These are phyloP conservation scores for Leptographium lundbergii DNA, from an alignment of 2,329 filamentous ascomycete species.

Conservation along the genomic window DNA sequence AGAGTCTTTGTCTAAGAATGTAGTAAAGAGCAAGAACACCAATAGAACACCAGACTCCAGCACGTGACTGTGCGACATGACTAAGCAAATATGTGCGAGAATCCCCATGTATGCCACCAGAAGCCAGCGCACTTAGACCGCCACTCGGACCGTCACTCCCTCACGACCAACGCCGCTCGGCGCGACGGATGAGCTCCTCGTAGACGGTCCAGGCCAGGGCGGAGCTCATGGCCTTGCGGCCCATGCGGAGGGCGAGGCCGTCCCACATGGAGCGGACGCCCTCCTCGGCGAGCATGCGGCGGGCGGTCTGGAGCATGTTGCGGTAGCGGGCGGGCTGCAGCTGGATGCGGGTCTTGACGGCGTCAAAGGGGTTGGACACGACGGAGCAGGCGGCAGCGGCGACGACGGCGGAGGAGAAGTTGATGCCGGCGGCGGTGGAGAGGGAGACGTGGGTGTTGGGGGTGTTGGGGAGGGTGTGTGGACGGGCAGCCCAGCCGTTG, in stretches of 20 bases:
- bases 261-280: slow-evolving; percentile 72
- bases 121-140: too few species aligned
- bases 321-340: slow-evolving; percentile 71
- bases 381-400: slow-evolving; percentile 75
- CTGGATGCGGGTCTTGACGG: slow-evolving; percentile 89
- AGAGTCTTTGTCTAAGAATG: background rate
- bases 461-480: background rate
- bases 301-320: slow-evolving; percentile 68
- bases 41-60: background rate
- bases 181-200: slow-evolving; percentile 76
- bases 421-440: slow-evolving; percentile 52
- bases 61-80: background rate
- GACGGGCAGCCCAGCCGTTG: slow-evolving; percentile 15
- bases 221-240: slow-evolving; percentile 80
- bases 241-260: slow-evolving; percentile 76
- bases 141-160: too few species aligned
- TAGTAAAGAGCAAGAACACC: background rate
- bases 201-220: slow-evolving; percentile 97
- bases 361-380: slow-evolving; percentile 92
- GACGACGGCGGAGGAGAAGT: slow-evolving; percentile 71
- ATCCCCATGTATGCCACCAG: background rate
- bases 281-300: slow-evolving; percentile 70
- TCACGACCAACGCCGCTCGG: slow-evolving; percentile 26
- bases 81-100: too few species aligned
- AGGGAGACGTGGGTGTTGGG: slow-evolving; percentile 17